Percentiles rank a stretch among this genome's conserved stretches.
phyloP scores from a whole-genome alignment of 2,329 filamentous ascomycete species.

The Sporothrix pallida region DNA sequence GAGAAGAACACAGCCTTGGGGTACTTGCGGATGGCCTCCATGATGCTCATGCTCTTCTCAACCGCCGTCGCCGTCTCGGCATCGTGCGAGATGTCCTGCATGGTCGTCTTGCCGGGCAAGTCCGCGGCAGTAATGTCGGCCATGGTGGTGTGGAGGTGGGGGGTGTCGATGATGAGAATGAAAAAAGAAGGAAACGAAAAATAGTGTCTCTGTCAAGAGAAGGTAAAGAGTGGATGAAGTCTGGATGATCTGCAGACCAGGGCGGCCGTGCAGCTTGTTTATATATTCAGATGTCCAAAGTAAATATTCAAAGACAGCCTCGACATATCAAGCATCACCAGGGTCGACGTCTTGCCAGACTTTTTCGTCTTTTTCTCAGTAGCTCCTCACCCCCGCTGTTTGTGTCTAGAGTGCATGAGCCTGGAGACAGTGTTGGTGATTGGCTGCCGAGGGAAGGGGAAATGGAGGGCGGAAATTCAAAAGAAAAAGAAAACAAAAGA shows the following conservation, averaged over 20 bases:
- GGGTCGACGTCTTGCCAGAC: neutral
- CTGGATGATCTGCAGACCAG: neutral
- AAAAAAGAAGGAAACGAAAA: neutral
- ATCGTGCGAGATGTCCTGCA: constrained; percentile 23
- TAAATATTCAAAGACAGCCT: neutral
- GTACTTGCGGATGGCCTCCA: constrained; percentile 38
- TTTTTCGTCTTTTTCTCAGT: too few relatives aligned
- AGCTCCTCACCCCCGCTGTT: too few relatives aligned
- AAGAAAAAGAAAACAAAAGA: too few relatives aligned
- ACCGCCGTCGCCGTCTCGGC: constrained; percentile 18
- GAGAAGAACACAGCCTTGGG: constrained; percentile 36
- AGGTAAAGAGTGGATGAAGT: neutral
- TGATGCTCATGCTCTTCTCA: constrained; percentile 34
- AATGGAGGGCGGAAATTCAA: too few relatives aligned
- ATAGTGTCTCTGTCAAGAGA: neutral
- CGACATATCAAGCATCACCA: neutral
- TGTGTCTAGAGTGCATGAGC: too few relatives aligned
- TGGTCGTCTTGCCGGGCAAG: neutral
- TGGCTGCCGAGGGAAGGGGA: too few relatives aligned
- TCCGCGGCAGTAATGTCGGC: neutral
- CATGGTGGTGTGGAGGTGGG: neutral
- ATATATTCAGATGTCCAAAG: neutral
- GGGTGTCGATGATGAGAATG: neutral
- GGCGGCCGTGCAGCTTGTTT: constrained; percentile 6
- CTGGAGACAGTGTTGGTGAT: too few relatives aligned